Evolutionary conservation across 805 yeast genomes (phyloP).

Genomic region (Barnettozyma botsteinii): DNA sequence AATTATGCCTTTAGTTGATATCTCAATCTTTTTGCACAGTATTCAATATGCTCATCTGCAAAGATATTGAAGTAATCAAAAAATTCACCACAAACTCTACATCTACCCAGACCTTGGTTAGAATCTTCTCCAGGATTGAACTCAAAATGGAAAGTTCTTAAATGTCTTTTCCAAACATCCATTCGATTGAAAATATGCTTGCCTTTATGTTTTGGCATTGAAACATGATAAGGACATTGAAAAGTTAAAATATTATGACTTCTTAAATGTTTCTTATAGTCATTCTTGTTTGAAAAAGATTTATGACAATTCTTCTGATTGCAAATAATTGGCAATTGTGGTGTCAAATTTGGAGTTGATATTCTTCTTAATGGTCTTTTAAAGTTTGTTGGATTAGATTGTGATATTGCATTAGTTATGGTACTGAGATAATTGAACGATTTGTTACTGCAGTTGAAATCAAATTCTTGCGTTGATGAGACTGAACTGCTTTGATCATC

Average conservation of each 20-base stretch:
- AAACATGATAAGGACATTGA: conserved; percentile 9
- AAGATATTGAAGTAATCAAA: conserved; percentile 48
- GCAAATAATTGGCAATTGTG: conserved; percentile 1
- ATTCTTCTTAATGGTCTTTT: conserved; percentile 3
- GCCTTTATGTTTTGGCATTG: conserved; percentile 52
- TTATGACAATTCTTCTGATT: conserved; percentile 6
- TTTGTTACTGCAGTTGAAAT: too few species aligned
- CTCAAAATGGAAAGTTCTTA: conserved; percentile 57
- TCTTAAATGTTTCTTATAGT: conserved; percentile 9
- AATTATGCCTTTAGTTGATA: not conserved
- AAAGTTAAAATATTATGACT: conserved; percentile 6
- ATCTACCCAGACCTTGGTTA: conserved; percentile 52
- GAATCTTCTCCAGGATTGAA: conserved; percentile 9
- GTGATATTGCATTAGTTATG: not conserved
- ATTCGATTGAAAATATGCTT: conserved; percentile 71
- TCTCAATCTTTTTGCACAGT: conserved; percentile 6
- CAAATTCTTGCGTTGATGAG: not conserved
- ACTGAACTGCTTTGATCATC: not conserved
- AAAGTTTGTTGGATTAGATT: not conserved
- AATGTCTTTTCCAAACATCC: conserved; percentile 70
- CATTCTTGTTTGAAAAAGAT: conserved; percentile 5
- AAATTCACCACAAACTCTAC: conserved; percentile 55
- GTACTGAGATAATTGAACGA: not conserved
- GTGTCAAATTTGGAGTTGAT: not conserved
- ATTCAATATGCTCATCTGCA: conserved; percentile 11